These are phyloP conservation scores for Corchorus olitorius DNA, from an alignment of 345 rosid genomes.

Conservation along the genomic window DNA sequence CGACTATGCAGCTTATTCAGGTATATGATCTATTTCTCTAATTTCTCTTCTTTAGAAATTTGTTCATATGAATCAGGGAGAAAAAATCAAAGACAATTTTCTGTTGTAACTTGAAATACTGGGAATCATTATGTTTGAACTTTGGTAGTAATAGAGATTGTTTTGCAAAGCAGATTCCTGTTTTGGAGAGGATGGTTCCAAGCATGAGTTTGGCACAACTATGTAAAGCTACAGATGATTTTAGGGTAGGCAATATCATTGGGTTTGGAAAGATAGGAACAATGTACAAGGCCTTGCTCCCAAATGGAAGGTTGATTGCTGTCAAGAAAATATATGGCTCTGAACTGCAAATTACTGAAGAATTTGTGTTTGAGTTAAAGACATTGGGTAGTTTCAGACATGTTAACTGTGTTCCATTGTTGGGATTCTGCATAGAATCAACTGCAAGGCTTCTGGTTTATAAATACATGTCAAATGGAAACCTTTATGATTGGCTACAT, in stretches of 20 bases:
- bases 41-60: neutral
- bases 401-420: conserved; percentile 16
- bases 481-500: conserved; percentile 24
- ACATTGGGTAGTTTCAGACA: neutral
- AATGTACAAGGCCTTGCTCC: conserved; percentile 16
- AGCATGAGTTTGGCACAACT: neutral
- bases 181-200: neutral
- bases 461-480: conserved; percentile 29
- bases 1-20: neutral
- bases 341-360: neutral
- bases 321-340: conserved; percentile 1
- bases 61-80: too few species aligned
- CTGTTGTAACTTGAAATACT: neutral
- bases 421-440: conserved; percentile 29
- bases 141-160: neutral
- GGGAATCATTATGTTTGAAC: neutral
- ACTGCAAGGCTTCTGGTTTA: conserved; percentile 30
- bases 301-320: neutral
- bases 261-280: conserved; percentile 20
- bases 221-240: neutral
- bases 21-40: neutral
- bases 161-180: neutral
- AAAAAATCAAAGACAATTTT: neutral
- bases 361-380: conserved; percentile 9
- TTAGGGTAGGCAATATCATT: neutral